Conservation (phyloP, 768 basidiomycete genomes). For the Russula dissimulans region DNA sequence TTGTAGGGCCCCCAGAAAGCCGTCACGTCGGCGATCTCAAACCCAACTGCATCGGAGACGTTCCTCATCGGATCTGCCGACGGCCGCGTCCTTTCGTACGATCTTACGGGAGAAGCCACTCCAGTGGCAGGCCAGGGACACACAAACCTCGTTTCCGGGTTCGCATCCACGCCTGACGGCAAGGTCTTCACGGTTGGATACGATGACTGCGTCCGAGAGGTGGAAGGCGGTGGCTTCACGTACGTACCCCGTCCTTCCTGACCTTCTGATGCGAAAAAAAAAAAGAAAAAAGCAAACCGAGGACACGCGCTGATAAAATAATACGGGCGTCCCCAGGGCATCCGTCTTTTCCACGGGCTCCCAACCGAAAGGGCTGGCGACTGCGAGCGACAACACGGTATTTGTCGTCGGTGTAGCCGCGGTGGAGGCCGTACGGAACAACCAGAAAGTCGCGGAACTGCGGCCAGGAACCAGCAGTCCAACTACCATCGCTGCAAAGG, state of each 20-base stretch:
- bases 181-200: slow-evolving; percentile 66
- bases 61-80: slow-evolving; percentile 78
- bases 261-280: neutral
- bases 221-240: slow-evolving; percentile 43
- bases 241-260: slow-evolving; percentile 28
- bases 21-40: slow-evolving; percentile 47
- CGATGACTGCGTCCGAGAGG: slow-evolving; percentile 71
- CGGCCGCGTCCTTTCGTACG: slow-evolving; percentile 63
- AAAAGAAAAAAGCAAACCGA: neutral
- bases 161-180: slow-evolving; percentile 40
- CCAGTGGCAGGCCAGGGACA: slow-evolving; percentile 58
- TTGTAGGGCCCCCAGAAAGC: slow-evolving; percentile 71
- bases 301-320: neutral
- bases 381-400: slow-evolving; percentile 48
- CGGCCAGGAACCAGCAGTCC: slow-evolving; percentile 41
- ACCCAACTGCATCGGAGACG: slow-evolving; percentile 39
- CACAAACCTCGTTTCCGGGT: slow-evolving; percentile 54
- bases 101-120: slow-evolving; percentile 38
- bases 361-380: slow-evolving; percentile 62
- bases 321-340: slow-evolving; percentile 31
- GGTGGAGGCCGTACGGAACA: slow-evolving; percentile 60
- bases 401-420: slow-evolving; percentile 51
- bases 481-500: slow-evolving; percentile 46
- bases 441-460: slow-evolving; percentile 56
- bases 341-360: slow-evolving; percentile 43